A percentile compares a stretch with the other conserved stretches of the same genome.
phyloP scores from a whole-genome alignment of 2,329 filamentous ascomycete genomes.

The Gaeumannomyces sp. region DNA sequence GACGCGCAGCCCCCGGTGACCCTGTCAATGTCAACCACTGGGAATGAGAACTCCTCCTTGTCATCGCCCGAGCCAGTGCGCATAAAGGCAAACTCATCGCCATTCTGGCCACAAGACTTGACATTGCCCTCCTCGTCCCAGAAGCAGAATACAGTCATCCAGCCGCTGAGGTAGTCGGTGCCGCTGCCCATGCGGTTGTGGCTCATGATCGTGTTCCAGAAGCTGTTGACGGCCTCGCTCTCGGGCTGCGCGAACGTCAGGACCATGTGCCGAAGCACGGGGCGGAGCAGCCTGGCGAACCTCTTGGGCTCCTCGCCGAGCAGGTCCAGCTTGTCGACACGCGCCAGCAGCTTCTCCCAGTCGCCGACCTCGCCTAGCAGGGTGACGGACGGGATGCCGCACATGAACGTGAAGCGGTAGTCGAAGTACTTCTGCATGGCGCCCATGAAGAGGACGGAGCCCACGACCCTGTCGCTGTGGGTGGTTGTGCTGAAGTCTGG shows the following conservation, averaged over 20 bases:
- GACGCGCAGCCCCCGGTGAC: not conserved
- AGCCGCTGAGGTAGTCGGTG: constrained; percentile 23
- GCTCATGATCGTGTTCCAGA: constrained; percentile 25
- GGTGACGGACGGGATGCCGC: constrained; percentile 47
- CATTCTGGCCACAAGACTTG: not conserved
- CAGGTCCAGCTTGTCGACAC: constrained; percentile 10
- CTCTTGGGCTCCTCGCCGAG: not conserved
- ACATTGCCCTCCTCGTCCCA: constrained; percentile 22
- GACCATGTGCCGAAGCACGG: constrained; percentile 22
- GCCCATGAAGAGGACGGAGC: constrained; percentile 45
- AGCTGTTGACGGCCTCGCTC: constrained; percentile 14
- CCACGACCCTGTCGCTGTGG: constrained; percentile 33
- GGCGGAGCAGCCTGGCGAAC: constrained; percentile 14
- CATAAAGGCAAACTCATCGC: not conserved
- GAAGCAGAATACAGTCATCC: constrained; percentile 26
- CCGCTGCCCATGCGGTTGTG: constrained; percentile 24
- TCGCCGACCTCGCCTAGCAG: constrained; percentile 40
- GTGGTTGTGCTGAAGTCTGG: constrained; percentile 47
- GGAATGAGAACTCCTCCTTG: not conserved
- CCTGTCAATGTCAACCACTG: not conserved
- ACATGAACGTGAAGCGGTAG: constrained; percentile 25
- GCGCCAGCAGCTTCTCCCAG: constrained; percentile 27
- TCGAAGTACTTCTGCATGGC: constrained; percentile 42
- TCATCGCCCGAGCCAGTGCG: no score
- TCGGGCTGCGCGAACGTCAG: constrained; percentile 22